Base-by-base conservation (phyloP, 306 rosid species). In the Luffa aegyptiaca region DNA sequence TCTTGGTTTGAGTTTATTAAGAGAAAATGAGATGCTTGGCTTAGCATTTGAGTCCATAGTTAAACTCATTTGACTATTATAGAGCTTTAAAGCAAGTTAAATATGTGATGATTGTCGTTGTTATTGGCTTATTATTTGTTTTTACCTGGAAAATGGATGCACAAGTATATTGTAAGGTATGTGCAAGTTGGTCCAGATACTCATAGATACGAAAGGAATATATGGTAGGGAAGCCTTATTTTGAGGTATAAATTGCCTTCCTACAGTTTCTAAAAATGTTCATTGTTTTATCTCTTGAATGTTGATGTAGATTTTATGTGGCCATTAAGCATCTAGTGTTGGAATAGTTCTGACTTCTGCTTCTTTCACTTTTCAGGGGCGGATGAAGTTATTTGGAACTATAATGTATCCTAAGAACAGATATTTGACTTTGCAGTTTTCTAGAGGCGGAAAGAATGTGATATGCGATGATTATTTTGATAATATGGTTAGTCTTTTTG, bases 401-500 rank as follows among this genome's bases (percentile, higher is more conserved):
- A 91, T 94, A 72, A 88, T 91, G 42, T 94, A 91, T 84, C 98
- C 98, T 9, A 85, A 86, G 81, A 94, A 89, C 86, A 91, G 86
- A 85, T 94, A 94, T 86, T 81, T 92, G 88, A 92, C 98, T 63
- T 79, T 94, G 80, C 98, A 91, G 82, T 91, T 94, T 81, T 85
- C 98, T 6, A 86, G 81, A 88, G 97, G 98, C 39, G 96, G 97
- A 82, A 94, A 92, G 87, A 88, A 77, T 81, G 97, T 89, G 11
- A 85, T 77, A 73, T 94, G 98, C 53, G 98, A 94, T 59, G 98
- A 94, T 88, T 92, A 62, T 88, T 92, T 94, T 75, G 97, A 94
- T 86, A 92, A 92, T 82, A 90, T 94, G 97, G 98, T 93, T 80
- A 66, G 96, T 66, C 31, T 39, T 26, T 72, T 42, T 83, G 52